A percentile compares a stretch with the other conserved stretches of the same genome.
Evolutionary conservation across 306 rosid genomes (phyloP).

Genomic region (Acacia confusa): DNA sequence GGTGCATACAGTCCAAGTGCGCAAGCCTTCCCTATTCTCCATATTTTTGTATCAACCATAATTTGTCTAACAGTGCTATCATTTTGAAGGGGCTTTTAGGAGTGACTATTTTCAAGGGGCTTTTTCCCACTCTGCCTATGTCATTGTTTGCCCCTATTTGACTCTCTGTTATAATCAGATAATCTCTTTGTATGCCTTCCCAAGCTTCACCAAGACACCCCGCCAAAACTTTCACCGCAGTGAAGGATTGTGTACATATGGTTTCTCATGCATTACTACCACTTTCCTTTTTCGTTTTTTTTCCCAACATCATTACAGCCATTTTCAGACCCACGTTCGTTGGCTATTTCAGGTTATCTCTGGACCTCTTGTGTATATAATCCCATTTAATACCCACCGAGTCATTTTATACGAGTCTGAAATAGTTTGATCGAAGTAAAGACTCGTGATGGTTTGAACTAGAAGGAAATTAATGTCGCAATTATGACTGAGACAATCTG

Average conservation of each 20-base stretch:
- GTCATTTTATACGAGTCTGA: background rate
- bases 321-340: background rate
- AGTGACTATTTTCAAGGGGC: background rate
- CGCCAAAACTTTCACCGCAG: background rate
- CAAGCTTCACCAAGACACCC: background rate
- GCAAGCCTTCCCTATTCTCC: background rate
- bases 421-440: background rate
- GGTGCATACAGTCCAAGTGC: background rate
- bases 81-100: background rate
- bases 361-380: background rate
- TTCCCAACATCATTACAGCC: background rate
- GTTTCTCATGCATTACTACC: background rate
- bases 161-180: background rate
- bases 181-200: background rate
- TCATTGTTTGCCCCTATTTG: background rate
- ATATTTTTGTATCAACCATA: background rate
- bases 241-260: background rate
- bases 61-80: background rate
- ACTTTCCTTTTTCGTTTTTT: too few species aligned
- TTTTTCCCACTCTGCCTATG: background rate
- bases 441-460: background rate
- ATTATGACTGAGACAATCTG: background rate
- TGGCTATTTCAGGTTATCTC: background rate
- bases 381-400: background rate
- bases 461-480: background rate